Evolutionary conservation across 768 basidiomycete species (phyloP).

Genomic region (Termitomyces sp.): DNA sequence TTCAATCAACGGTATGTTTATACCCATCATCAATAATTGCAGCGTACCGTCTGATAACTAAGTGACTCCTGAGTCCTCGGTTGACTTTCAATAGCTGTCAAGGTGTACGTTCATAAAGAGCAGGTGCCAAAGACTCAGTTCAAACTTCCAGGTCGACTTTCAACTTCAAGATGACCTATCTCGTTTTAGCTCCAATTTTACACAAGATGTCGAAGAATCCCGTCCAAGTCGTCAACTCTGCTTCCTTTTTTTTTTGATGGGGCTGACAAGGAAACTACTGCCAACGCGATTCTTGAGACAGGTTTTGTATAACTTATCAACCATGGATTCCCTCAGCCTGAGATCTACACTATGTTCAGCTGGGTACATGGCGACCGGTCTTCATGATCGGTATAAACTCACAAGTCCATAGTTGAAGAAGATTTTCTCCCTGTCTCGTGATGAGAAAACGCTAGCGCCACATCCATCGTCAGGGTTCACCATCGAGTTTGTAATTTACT

Average conservation of each 20-base stretch:
- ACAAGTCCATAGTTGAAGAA: conserved; percentile 25
- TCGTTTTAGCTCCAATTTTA: not conserved
- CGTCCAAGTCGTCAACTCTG: conserved; percentile 36
- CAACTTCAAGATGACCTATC: too few relatives aligned
- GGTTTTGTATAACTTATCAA: conserved; percentile 47
- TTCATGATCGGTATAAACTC: not conserved
- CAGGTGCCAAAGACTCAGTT: too few relatives aligned
- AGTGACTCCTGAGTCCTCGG: too few relatives aligned
- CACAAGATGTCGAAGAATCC: not conserved
- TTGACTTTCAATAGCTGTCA: too few relatives aligned
- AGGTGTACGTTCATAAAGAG: too few relatives aligned
- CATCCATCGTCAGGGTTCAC: conserved; percentile 38
- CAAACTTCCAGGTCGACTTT: not conserved
- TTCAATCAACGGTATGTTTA: too few relatives aligned
- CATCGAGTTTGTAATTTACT: conserved; percentile 28
- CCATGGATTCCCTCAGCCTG: conserved; percentile 30
- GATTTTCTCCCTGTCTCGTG: conserved; percentile 32
- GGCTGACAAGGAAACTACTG: conserved; percentile 30
- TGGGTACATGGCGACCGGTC: conserved; percentile 23
- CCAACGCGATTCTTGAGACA: conserved; percentile 35
- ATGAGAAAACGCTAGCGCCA: conserved; percentile 36
- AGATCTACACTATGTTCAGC: conserved; percentile 34
- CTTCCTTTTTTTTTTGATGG: conserved; percentile 33
- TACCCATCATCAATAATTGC: too few relatives aligned
- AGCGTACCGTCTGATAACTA: too few relatives aligned